Conservation (phyloP, 2,329 filamentous ascomycete species). For the Penicillium nordicum region DNA sequence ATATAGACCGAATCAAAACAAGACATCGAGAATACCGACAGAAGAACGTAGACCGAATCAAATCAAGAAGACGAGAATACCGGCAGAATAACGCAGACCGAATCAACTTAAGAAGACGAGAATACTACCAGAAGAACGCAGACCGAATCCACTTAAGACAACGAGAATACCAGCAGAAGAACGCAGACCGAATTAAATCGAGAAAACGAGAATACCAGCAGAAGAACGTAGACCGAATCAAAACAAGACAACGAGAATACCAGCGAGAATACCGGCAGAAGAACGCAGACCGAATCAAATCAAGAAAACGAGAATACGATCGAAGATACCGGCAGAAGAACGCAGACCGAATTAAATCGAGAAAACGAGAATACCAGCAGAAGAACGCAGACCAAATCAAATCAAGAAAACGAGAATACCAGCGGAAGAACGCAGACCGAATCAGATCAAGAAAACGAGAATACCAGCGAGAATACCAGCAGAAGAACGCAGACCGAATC, state of each 20-base stretch:
- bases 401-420: no score
- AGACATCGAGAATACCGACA: rapidly evolving
- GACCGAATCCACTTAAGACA: neutral
- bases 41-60: neutral
- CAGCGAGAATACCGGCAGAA: rapidly evolving
- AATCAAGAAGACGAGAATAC: no score
- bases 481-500: neutral
- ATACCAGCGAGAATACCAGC: rapidly evolving
- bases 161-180: neutral
- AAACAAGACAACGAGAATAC: rapidly evolving
- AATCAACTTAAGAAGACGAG: neutral
- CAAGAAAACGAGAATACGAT: rapidly evolving
- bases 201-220: no score
- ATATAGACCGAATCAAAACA: neutral
- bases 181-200: neutral
- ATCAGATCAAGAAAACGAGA: rapidly evolving
- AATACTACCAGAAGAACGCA: neutral
- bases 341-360: neutral
- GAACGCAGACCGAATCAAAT: neutral
- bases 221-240: neutral
- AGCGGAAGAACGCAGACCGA: neutral
- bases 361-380: neutral
- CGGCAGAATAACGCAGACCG: neutral
- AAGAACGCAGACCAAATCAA: neutral
- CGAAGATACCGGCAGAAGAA: neutral